Conservation (phyloP, 345 rosid species). For the Hibiscus syriacus region DNA sequence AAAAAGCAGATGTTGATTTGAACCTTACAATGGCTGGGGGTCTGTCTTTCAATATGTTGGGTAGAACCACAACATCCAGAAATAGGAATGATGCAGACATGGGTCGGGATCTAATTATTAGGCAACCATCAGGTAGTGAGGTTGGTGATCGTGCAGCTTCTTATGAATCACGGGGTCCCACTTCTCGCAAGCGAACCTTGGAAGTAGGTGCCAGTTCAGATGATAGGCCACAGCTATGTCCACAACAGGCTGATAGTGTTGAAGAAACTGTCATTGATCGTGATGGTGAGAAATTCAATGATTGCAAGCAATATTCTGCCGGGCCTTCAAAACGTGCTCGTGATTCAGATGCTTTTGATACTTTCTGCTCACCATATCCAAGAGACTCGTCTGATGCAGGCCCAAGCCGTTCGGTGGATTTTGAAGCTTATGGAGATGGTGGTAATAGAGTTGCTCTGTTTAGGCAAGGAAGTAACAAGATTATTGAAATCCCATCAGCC, state of each 20-base stretch:
- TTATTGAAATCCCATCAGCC: conserved; percentile 44
- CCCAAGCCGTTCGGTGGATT: conserved; percentile 71
- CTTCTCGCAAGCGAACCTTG: conserved; percentile 83
- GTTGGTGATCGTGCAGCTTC: conserved; percentile 98
- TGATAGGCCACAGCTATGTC: conserved; percentile 53
- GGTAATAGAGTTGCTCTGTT: conserved; percentile 50
- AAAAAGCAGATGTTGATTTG: conserved; percentile 58
- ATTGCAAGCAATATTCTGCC: conserved; percentile 63
- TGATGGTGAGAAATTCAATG: conserved; percentile 90
- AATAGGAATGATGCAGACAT: conserved; percentile 54
- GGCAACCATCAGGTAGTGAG: conserved; percentile 96
- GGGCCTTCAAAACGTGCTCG: conserved; percentile 91
- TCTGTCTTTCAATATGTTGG: conserved; percentile 47
- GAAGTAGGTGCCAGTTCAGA: conserved; percentile 95
- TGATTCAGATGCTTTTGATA: conserved; percentile 58
- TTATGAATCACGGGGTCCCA: conserved; percentile 90
- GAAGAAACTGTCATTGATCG: conserved; percentile 84
- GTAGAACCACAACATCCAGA: conserved; percentile 41
- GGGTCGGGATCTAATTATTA: conserved; percentile 73
- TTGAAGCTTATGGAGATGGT: conserved; percentile 63
- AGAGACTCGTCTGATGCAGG: conserved; percentile 83
- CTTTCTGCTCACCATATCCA: conserved; percentile 49
- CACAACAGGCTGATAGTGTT: conserved; percentile 85
- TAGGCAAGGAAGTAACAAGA: conserved; percentile 60
- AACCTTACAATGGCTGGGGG: conserved; percentile 79